Percentiles rank a stretch among this genome's conserved stretches.
Evolutionary conservation across 345 rosid species (phyloP).

Genomic region (Gossypium turneri): DNA sequence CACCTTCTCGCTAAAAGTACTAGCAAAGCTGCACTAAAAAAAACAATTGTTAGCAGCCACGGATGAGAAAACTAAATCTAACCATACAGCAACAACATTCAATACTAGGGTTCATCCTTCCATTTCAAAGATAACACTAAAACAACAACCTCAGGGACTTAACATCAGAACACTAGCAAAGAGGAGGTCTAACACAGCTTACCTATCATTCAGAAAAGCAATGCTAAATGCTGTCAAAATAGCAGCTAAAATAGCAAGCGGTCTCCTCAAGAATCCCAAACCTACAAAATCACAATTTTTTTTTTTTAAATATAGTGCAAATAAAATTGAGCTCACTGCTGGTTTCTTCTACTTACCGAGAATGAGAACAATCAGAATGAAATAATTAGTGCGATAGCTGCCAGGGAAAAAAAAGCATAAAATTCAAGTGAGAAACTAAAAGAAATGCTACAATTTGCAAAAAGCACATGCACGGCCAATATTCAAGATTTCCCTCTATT

Average conservation of each 20-base stretch:
- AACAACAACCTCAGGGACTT: neutral
- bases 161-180: neutral
- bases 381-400: conserved; percentile 96
- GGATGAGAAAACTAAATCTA: too few species aligned
- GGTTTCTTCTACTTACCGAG: conserved; percentile 50
- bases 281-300: conserved; percentile 32
- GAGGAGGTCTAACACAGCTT: conserved; percentile 20
- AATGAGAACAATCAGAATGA: conserved; percentile 74
- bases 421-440: conserved; percentile 3
- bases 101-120: neutral
- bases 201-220: conserved; percentile 92
- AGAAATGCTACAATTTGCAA: neutral
- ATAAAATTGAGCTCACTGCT: conserved; percentile 1
- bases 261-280: conserved; percentile 86
- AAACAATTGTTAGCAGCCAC: conserved; percentile 15
- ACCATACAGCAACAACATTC: neutral
- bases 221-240: conserved; percentile 64
- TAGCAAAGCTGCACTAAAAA: conserved; percentile 73
- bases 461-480: neutral
- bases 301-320: neutral
- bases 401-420: conserved; percentile 15
- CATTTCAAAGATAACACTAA: neutral
- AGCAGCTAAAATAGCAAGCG: conserved; percentile 74
- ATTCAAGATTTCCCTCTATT: neutral
- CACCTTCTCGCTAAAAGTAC: conserved; percentile 82